phyloP scores from a whole-genome alignment of 148 eudicot genomes.

The Camellia sinensis region DNA sequence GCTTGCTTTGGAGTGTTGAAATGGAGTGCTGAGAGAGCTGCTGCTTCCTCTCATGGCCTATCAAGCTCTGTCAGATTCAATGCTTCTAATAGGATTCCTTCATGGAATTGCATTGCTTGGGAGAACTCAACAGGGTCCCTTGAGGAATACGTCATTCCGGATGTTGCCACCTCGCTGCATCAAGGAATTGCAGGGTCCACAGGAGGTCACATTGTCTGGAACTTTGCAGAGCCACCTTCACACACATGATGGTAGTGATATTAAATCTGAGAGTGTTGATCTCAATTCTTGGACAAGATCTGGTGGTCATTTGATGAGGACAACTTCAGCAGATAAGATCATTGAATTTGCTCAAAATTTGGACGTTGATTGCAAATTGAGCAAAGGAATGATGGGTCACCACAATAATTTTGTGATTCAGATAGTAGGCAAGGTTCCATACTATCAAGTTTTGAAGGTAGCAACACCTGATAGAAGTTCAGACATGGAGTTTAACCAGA shows the following conservation, averaged over 20 bases:
- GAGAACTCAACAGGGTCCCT: constrained; percentile 94
- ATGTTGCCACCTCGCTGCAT: constrained; percentile 50
- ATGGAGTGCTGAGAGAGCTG: constrained; percentile 52
- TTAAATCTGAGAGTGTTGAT: constrained; percentile 67
- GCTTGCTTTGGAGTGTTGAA: constrained; percentile 85
- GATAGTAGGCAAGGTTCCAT: constrained; percentile 30
- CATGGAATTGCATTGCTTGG: constrained; percentile 90
- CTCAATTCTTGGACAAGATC: constrained; percentile 78
- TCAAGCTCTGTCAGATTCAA: constrained; percentile 46
- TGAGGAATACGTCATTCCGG: constrained; percentile 56
- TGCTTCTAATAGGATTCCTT: constrained; percentile 84
- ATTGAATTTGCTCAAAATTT: constrained; percentile 67
- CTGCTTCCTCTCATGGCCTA: constrained; percentile 53
- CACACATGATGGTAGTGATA: constrained; percentile 70
- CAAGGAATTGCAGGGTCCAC: constrained; percentile 37
- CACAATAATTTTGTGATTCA: constrained; percentile 38
- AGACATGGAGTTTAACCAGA: constrained; percentile 42
- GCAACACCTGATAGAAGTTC: constrained; percentile 54
- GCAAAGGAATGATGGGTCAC: constrained; percentile 30
- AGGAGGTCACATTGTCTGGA: constrained; percentile 27
- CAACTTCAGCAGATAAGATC: constrained; percentile 68
- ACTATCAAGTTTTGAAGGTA: constrained; percentile 31
- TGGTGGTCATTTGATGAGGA: constrained; percentile 98
- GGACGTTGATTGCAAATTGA: constrained; percentile 45
- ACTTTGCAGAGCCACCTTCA: constrained; percentile 32